Evolutionary conservation across 2,329 filamentous ascomycete genomes (phyloP).

Genomic region (Hymenoscyphus infarciens): DNA sequence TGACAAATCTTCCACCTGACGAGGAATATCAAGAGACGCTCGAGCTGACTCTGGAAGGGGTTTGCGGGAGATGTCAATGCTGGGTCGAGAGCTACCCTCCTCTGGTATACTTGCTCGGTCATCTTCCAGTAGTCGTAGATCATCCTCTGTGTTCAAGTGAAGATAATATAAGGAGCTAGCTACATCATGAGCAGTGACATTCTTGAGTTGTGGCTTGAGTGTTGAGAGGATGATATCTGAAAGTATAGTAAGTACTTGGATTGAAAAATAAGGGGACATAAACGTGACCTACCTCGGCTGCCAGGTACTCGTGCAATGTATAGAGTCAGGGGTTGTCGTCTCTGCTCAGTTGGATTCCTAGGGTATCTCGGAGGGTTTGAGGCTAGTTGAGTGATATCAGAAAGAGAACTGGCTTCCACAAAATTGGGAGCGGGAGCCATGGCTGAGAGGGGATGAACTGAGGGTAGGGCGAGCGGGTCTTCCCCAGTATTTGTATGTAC

Average conservation of each 20-base stretch:
- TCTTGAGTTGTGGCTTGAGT: slow-evolving; percentile 82
- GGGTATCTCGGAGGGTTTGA: slow-evolving; percentile 85
- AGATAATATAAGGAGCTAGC: slow-evolving; percentile 87
- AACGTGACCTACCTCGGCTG: slow-evolving; percentile 63
- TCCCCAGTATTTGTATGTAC: too few relatives aligned
- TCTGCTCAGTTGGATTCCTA: slow-evolving; percentile 66
- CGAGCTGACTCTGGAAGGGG: slow-evolving; percentile 31
- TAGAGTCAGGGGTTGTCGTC: slow-evolving; percentile 69
- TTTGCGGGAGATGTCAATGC: slow-evolving; percentile 27
- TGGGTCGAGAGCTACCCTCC: not conserved
- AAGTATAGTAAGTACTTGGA: slow-evolving; percentile 13
- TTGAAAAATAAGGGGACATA: not conserved
- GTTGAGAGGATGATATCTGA: slow-evolving; percentile 89
- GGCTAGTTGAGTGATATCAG: slow-evolving; percentile 74
- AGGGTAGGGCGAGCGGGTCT: not conserved
- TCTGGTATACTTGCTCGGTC: slow-evolving; percentile 18
- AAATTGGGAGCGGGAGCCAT: not conserved
- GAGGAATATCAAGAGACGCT: slow-evolving; percentile 26
- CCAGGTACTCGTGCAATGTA: slow-evolving; percentile 95
- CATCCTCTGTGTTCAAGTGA: slow-evolving; percentile 67
- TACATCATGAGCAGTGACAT: slow-evolving; percentile 84
- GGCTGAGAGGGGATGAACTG: not conserved
- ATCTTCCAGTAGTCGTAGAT: slow-evolving; percentile 42
- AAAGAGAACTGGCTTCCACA: slow-evolving; percentile 79
- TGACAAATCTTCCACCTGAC: not conserved